Percentiles rank a stretch among this genome's conserved stretches.
These are phyloP conservation scores for Sarocladium brachiariae DNA, from an alignment of 2,329 filamentous ascomycete species.

Conservation along the genomic window DNA sequence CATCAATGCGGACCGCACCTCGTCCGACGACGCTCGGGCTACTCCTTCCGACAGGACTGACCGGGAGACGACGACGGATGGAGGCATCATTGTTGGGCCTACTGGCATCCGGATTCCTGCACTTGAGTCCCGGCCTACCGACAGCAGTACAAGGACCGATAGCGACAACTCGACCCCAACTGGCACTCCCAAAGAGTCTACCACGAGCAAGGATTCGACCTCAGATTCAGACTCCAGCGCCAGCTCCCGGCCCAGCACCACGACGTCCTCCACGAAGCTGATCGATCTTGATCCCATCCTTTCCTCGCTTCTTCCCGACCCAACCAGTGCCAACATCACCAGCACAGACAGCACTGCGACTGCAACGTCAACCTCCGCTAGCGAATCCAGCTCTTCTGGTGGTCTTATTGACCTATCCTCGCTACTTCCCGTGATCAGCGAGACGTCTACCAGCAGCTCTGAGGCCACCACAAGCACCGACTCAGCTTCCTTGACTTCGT, in stretches of 20 bases:
- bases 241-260: conserved; percentile 3
- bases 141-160: neutral
- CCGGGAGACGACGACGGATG: conserved; percentile 13
- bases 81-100: conserved; percentile 21
- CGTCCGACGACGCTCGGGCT: neutral
- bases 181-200: neutral
- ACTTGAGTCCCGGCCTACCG: neutral
- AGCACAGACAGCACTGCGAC: conserved; percentile 1
- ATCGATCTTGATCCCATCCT: conserved; percentile 6
- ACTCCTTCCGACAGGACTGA: conserved; percentile 13
- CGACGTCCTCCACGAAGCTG: conserved; percentile 5
- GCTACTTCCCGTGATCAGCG: conserved; percentile 1
- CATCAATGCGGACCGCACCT: conserved; percentile 10
- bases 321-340: conserved; percentile 7
- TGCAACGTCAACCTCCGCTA: conserved; percentile 11
- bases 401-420: conserved; percentile 3
- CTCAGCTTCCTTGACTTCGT: neutral
- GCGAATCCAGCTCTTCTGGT: neutral
- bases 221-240: conserved; percentile 1
- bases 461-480: neutral
- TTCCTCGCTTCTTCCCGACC: neutral
- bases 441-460: neutral
- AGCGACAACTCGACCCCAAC: neutral
- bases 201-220: too few species aligned
- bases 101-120: conserved; percentile 19